These are phyloP conservation scores for Dimocarpus longan DNA, from an alignment of 345 rosid species.

Conservation along the genomic window DNA sequence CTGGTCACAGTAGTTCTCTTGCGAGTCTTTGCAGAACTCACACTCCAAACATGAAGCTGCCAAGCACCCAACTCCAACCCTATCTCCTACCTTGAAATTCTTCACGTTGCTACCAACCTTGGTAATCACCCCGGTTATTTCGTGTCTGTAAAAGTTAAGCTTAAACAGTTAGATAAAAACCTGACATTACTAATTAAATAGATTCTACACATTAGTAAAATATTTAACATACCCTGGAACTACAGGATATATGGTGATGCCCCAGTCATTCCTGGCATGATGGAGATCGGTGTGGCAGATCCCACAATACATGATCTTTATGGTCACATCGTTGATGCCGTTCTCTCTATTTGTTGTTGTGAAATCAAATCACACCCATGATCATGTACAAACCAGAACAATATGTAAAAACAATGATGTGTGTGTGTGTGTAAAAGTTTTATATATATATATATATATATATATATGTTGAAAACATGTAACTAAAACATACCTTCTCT, in stretches of 20 bases:
- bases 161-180: not conserved
- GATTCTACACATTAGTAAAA: too few relatives aligned
- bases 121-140: slow-evolving; percentile 51
- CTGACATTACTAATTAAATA: not conserved
- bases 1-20: slow-evolving; percentile 63
- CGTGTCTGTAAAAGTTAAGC: slow-evolving; percentile 42
- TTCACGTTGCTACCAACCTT: slow-evolving; percentile 47
- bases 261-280: slow-evolving; percentile 69
- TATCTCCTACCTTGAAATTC: slow-evolving; percentile 52
- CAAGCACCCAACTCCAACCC: slow-evolving; percentile 65
- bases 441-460: too few relatives aligned
- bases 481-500: slow-evolving; percentile 41
- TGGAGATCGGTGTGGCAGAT: slow-evolving; percentile 87
- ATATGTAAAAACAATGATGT: too few relatives aligned
- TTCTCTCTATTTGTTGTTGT: slow-evolving; percentile 50
- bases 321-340: slow-evolving; percentile 70
- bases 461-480: not conserved
- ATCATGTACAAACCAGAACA: not conserved
- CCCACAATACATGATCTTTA: slow-evolving; percentile 72
- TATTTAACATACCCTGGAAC: slow-evolving; percentile 64
- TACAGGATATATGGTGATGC: slow-evolving; percentile 74
- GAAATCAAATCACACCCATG: not conserved
- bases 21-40: slow-evolving; percentile 47
- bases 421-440: too few relatives aligned
- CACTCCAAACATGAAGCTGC: slow-evolving; percentile 60